These are phyloP conservation scores for Ophiocordyceps camponoti-saundersi DNA, from an alignment of 2,329 filamentous ascomycete genomes.

Conservation along the genomic window DNA sequence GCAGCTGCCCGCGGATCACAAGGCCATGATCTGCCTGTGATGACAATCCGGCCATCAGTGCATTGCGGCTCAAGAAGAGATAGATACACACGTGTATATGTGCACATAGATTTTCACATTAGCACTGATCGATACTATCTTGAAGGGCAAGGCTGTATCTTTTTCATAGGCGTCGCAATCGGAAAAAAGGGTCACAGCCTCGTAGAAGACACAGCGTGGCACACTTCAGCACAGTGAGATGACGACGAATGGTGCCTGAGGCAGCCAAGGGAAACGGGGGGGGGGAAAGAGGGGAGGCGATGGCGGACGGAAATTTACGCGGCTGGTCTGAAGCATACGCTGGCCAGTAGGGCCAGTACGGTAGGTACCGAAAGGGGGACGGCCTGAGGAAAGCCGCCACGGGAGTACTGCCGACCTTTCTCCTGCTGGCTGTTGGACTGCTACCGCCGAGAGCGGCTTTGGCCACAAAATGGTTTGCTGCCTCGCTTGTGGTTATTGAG, in stretches of 20 bases:
- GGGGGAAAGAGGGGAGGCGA: conserved; percentile 5
- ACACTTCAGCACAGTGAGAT: neutral
- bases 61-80: neutral
- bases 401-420: neutral
- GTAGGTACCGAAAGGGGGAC: neutral
- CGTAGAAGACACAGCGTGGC: neutral
- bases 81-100: neutral
- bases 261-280: neutral
- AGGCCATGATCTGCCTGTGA: neutral
- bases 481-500: neutral
- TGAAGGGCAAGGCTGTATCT: no score
- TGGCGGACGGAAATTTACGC: conserved; percentile 10
- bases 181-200: neutral
- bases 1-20: neutral
- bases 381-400: neutral
- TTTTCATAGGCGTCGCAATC: neutral
- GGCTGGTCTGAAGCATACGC: conserved; percentile 11
- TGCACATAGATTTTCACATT: no score
- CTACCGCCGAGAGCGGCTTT: neutral
- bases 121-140: neutral
- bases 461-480: neutral
- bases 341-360: neutral
- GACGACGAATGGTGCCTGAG: neutral
- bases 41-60: neutral
- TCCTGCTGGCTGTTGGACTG: neutral